phyloP scores from a whole-genome alignment of 257 asterid genomes.

The Gynochthodes officinalis region DNA sequence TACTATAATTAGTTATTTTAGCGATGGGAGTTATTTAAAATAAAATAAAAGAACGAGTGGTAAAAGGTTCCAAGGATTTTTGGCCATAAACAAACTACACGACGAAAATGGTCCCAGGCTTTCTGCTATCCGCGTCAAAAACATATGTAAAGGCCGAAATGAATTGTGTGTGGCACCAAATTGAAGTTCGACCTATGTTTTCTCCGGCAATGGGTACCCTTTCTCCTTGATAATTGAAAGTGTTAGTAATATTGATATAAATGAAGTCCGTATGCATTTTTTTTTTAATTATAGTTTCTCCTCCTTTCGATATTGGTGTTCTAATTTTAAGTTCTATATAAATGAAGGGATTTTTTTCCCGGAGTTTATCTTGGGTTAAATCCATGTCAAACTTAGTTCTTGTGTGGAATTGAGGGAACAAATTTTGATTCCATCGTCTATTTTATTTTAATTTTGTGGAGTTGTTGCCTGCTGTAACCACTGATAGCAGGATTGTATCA shows the following conservation, averaged over 20 bases:
- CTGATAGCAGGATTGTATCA: too few relatives aligned
- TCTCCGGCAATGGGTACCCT: slow-evolving; percentile 3
- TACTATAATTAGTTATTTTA: too few relatives aligned
- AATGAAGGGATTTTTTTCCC: not conserved
- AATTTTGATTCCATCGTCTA: not conserved
- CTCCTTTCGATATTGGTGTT: not conserved
- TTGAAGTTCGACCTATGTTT: not conserved
- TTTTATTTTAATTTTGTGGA: too few relatives aligned
- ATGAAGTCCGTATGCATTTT: not conserved
- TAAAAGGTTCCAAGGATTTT: too few relatives aligned
- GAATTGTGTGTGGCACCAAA: slow-evolving; percentile 6
- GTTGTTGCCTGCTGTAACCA: too few relatives aligned
- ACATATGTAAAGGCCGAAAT: too few relatives aligned
- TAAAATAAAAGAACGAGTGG: too few relatives aligned
- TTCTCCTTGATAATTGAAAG: not conserved
- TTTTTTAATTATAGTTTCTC: not conserved
- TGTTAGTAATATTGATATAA: not conserved
- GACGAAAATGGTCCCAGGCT: too few relatives aligned
- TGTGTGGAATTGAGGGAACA: not conserved
- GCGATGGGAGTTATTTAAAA: too few relatives aligned
- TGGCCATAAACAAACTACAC: too few relatives aligned
- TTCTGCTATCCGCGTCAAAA: too few relatives aligned
- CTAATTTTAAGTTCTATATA: too few relatives aligned
- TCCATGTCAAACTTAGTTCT: not conserved
- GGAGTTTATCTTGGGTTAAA: not conserved